Evolutionary conservation across 176 grass and related monocot species (phyloP).

Genomic region (Oryza officinalis): DNA sequence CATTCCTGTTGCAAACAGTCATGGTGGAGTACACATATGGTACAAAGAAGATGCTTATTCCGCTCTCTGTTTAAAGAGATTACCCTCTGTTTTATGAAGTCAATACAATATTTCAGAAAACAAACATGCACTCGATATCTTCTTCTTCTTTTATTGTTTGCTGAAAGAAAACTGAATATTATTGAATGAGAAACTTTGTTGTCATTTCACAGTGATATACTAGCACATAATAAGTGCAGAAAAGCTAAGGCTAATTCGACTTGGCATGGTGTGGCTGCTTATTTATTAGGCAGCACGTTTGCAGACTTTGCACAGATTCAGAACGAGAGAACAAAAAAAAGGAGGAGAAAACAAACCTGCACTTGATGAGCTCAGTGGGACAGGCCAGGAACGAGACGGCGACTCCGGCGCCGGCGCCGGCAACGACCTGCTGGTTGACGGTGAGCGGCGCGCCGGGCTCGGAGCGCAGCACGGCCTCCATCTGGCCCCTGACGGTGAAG

Average conservation of each 20-base stretch:
- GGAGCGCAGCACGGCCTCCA: constrained; percentile 66
- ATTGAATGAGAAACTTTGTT: not conserved
- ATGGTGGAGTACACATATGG: not conserved
- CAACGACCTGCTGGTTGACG: constrained; percentile 62
- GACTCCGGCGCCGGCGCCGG: constrained; percentile 74
- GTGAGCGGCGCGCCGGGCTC: constrained; percentile 57
- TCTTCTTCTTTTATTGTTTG: too few relatives aligned
- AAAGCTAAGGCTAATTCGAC: not conserved
- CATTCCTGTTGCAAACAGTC: not conserved
- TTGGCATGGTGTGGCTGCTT: not conserved
- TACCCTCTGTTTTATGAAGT: not conserved
- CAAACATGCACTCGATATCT: not conserved
- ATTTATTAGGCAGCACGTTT: not conserved
- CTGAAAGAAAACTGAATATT: not conserved
- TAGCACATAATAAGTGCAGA: not conserved
- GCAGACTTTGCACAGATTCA: not conserved
- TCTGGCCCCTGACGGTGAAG: constrained; percentile 81
- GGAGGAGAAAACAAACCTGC: constrained; percentile 65
- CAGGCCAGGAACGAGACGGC: constrained; percentile 82
- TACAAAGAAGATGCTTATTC: not conserved
- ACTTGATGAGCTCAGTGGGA: constrained; percentile 87
- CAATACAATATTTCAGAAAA: not conserved
- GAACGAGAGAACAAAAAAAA: not conserved
- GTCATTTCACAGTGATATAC: not conserved
- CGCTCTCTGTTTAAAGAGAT: not conserved